Conservation (phyloP, 495 filamentous ascomycete species). For the Rusavskia elegans region DNA sequence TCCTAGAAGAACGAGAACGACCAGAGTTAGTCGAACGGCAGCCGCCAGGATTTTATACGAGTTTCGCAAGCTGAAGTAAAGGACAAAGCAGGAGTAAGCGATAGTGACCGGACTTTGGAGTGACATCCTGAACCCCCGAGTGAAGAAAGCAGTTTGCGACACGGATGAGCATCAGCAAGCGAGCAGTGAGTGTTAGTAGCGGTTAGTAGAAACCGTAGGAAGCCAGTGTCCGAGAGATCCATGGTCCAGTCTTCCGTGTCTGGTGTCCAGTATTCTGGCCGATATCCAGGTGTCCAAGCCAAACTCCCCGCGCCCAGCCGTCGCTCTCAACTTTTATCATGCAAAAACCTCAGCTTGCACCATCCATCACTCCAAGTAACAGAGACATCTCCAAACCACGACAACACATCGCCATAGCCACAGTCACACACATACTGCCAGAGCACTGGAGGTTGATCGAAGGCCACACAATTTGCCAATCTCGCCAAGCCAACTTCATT, state of each 20-base stretch:
- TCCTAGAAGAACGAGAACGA: constrained; percentile 50
- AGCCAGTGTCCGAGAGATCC: background rate
- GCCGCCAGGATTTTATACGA: constrained; percentile 6
- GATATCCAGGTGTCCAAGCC: too few relatives aligned
- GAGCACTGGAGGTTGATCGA: too few relatives aligned
- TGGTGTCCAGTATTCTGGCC: background rate
- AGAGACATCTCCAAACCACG: too few relatives aligned
- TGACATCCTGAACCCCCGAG: too few relatives aligned
- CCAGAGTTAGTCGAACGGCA: constrained; percentile 15
- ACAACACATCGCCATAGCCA: too few relatives aligned
- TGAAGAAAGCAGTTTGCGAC: constrained; percentile 1
- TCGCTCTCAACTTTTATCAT: too few relatives aligned
- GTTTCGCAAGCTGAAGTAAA: constrained; percentile 9
- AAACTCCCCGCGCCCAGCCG: too few relatives aligned
- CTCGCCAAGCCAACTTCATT: too few relatives aligned
- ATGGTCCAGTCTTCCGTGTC: background rate
- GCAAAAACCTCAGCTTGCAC: too few relatives aligned
- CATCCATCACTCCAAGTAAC: too few relatives aligned
- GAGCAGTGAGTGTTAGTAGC: constrained; percentile 45
- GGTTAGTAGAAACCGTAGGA: background rate
- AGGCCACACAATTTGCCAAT: too few relatives aligned
- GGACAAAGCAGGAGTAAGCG: background rate
- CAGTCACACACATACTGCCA: too few relatives aligned
- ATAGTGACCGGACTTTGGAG: background rate
- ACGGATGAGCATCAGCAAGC: constrained; percentile 48